Percentiles rank a stretch among this genome's conserved stretches.
These are phyloP conservation scores for Rhamnella rubrinervis DNA, from an alignment of 331 rosid genomes.

Conservation along the genomic window DNA sequence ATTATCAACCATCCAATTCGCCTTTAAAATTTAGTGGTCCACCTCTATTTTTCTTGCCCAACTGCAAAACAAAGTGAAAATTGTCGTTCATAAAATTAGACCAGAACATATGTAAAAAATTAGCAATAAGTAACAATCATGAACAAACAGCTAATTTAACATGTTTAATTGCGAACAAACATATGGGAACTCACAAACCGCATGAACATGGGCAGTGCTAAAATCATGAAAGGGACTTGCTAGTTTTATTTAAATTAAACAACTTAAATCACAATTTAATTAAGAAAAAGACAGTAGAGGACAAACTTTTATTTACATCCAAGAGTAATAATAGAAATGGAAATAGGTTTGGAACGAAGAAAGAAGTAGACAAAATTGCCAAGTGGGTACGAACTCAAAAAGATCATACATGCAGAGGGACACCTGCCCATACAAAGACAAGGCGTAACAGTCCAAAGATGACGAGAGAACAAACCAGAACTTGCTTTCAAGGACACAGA, in stretches of 20 bases:
- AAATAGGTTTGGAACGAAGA: background rate
- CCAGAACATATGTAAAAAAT: background rate
- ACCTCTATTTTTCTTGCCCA: slow-evolving; percentile 28
- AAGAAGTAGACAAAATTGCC: slow-evolving; percentile 2
- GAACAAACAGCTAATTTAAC: background rate
- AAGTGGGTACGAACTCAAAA: background rate
- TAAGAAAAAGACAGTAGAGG: background rate
- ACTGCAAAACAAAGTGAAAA: slow-evolving; percentile 30
- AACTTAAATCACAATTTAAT: no score
- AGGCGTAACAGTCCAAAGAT: slow-evolving; percentile 9
- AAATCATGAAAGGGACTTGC: no score
- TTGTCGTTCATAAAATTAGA: slow-evolving; percentile 14
- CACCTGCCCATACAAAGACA: slow-evolving; percentile 30
- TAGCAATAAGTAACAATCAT: background rate
- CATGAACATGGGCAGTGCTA: no score
- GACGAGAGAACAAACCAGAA: slow-evolving; percentile 26
- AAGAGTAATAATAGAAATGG: no score
- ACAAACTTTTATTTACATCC: no score
- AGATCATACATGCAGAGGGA: slow-evolving; percentile 25
- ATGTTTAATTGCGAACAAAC: background rate
- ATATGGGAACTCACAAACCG: no score
- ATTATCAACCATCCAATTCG: slow-evolving; percentile 28
- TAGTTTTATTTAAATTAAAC: no score
- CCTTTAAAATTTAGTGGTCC: slow-evolving; percentile 41
- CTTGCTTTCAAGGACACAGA: background rate